A percentile compares a stretch with the other conserved stretches of the same genome.
Conservation (phyloP, 208 protist species). For the Leishmania braziliensis region DNA sequence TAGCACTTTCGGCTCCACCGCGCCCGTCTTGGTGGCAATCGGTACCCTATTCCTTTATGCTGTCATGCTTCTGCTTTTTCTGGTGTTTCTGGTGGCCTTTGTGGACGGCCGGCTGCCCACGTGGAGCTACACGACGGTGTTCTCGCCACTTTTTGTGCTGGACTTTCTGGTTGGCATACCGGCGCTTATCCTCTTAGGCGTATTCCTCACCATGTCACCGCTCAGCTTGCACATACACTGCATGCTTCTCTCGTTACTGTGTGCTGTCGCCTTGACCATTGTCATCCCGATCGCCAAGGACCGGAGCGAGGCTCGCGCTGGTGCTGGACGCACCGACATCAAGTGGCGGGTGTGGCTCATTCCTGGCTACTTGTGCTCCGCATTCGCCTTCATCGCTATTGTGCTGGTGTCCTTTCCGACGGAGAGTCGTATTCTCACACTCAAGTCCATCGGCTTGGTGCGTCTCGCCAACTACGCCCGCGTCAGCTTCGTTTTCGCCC, state of each 20-base stretch:
- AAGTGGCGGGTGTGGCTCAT: conserved; percentile 71
- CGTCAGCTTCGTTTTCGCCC: conserved; percentile 36
- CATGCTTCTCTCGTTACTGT: conserved; percentile 32
- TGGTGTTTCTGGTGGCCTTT: conserved; percentile 54
- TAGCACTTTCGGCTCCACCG: conserved; percentile 10
- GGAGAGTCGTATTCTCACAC: background rate
- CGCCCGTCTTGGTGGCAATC: conserved; percentile 23
- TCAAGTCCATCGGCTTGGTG: conserved; percentile 29
- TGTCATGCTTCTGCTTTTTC: conserved; percentile 59
- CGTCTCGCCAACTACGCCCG: conserved; percentile 34
- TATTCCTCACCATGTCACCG: conserved; percentile 28
- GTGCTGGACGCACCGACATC: conserved; percentile 35
- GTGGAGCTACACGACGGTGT: conserved; percentile 82
- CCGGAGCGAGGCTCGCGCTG: conserved; percentile 39
- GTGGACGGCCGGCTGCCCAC: conserved; percentile 45
- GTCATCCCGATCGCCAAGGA: conserved; percentile 73
- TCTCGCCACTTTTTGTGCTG: conserved; percentile 62
- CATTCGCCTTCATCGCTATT: conserved; percentile 34
- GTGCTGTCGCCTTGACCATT: conserved; percentile 51
- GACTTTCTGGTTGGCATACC: conserved; percentile 46
- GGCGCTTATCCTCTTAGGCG: conserved; percentile 22
- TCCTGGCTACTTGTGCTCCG: conserved; percentile 60
- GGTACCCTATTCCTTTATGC: conserved; percentile 25
- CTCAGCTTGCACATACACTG: conserved; percentile 14
- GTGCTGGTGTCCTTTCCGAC: conserved; percentile 29